Percentiles rank a stretch among this genome's conserved stretches.
These are phyloP conservation scores for Pseudevernia furfuracea DNA, from an alignment of 495 filamentous ascomycete genomes.

Conservation along the genomic window DNA sequence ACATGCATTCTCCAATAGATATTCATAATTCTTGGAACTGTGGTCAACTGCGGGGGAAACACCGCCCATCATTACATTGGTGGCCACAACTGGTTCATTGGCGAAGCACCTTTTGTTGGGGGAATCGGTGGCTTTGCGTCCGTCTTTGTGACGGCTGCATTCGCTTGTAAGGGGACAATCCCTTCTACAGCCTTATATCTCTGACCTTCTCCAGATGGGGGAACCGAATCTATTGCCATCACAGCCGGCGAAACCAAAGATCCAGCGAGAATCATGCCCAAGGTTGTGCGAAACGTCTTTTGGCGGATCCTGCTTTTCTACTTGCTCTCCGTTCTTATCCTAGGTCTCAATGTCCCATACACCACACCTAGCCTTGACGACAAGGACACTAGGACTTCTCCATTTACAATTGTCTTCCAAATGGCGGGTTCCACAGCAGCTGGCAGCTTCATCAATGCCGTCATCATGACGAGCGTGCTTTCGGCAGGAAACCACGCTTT, in stretches of 20 bases:
- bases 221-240: constrained; percentile 50
- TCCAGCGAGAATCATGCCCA: constrained; percentile 41
- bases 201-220: constrained; percentile 35
- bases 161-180: constrained; percentile 36
- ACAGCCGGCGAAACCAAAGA: constrained; percentile 49
- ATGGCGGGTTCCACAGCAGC: constrained; percentile 42
- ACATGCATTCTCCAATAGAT: constrained; percentile 32
- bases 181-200: not conserved
- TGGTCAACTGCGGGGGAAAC: constrained; percentile 45
- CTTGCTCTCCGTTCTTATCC: constrained; percentile 42
- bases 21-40: constrained; percentile 46
- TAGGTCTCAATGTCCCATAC: constrained; percentile 50
- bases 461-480: constrained; percentile 48
- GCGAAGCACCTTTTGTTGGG: constrained; percentile 46
- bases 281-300: constrained; percentile 46
- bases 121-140: constrained; percentile 48
- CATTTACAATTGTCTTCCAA: constrained; percentile 48
- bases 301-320: constrained; percentile 49
- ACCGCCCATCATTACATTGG: constrained; percentile 40
- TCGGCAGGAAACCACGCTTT: constrained; percentile 49
- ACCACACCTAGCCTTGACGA: constrained; percentile 39
- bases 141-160: constrained; percentile 48
- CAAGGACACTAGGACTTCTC: constrained; percentile 38
- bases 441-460: constrained; percentile 50
- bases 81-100: constrained; percentile 38